Evolutionary conservation across 2,329 filamentous ascomycete genomes (phyloP).

Genomic region (Xylaria sp.): DNA sequence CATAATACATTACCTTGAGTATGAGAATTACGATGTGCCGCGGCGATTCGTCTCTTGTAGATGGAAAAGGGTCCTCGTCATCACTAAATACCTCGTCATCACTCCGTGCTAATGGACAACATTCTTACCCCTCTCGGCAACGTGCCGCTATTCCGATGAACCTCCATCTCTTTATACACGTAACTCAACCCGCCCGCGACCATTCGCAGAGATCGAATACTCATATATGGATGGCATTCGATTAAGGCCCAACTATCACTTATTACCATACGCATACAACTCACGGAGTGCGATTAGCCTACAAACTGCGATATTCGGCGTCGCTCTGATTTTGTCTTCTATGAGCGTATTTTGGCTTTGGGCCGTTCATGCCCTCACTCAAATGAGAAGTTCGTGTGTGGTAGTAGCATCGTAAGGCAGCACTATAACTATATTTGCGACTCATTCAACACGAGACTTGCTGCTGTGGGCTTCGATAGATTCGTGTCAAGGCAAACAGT

Average conservation of each 20-base stretch:
- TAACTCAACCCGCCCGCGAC: conserved; percentile 15
- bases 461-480: too few relatives aligned
- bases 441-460: too few relatives aligned
- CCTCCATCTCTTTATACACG: conserved; percentile 12
- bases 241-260: conserved; percentile 1
- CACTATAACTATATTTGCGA: too few relatives aligned
- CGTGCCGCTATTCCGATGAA: conserved; percentile 17
- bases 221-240: conserved; percentile 2
- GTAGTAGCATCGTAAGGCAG: background rate
- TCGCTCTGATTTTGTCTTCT: background rate
- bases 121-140: conserved; percentile 30
- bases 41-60: background rate
- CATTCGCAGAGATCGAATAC: background rate
- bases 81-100: background rate
- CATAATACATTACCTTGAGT: background rate
- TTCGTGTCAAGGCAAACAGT: too few relatives aligned
- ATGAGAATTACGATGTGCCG: background rate
- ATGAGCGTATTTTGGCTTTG: background rate
- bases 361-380: background rate
- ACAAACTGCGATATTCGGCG: background rate
- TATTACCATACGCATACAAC: background rate
- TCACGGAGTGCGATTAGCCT: background rate
- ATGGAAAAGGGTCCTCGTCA: background rate
- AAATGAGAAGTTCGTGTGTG: background rate
- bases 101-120: background rate